A percentile compares a stretch with the other conserved stretches of the same genome.
phyloP scores from a whole-genome alignment of 2,329 filamentous ascomycete species.

The Penicillium corylophilum region DNA sequence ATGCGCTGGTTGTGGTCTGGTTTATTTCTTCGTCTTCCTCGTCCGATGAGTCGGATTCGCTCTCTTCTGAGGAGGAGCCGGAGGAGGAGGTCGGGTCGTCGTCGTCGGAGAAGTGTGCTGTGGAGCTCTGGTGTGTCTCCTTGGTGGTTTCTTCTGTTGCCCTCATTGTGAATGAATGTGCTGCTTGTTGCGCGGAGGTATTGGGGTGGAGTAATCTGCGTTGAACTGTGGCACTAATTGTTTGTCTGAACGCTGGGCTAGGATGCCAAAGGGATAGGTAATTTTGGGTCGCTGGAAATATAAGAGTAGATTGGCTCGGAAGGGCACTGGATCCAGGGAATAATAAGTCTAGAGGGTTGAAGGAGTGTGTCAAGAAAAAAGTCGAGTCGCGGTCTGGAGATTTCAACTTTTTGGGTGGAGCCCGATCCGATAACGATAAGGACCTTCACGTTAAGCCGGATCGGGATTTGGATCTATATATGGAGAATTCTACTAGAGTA shows the following conservation, averaged over 20 bases:
- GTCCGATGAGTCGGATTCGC: constrained; percentile 26
- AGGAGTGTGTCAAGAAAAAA: constrained; percentile 2
- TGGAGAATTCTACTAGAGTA: neutral
- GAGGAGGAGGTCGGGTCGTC: constrained; percentile 26
- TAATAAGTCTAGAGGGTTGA: neutral
- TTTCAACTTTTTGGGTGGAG: constrained; percentile 28
- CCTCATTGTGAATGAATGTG: constrained; percentile 7
- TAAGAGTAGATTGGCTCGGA: neutral
- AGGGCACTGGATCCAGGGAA: too few species aligned
- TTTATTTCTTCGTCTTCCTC: constrained; percentile 18
- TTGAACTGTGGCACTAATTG: neutral
- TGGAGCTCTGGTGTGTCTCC: constrained; percentile 3
- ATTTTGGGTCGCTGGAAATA: too few species aligned
- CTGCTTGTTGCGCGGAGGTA: neutral
- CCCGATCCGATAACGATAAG: constrained; percentile 23
- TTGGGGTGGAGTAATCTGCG: neutral
- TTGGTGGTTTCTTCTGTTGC: neutral
- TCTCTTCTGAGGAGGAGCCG: constrained; percentile 24
- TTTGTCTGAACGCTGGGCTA: neutral
- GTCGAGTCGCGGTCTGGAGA: constrained; percentile 9
- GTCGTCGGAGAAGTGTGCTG: constrained; percentile 5
- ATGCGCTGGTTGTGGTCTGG: neutral
- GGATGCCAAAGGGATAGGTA: neutral
- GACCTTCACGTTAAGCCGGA: constrained; percentile 3
- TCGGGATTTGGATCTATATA: neutral